Base-by-base conservation (phyloP, 371 early-diverging fungal species). In the Basidiobolus heterosporus region DNA sequence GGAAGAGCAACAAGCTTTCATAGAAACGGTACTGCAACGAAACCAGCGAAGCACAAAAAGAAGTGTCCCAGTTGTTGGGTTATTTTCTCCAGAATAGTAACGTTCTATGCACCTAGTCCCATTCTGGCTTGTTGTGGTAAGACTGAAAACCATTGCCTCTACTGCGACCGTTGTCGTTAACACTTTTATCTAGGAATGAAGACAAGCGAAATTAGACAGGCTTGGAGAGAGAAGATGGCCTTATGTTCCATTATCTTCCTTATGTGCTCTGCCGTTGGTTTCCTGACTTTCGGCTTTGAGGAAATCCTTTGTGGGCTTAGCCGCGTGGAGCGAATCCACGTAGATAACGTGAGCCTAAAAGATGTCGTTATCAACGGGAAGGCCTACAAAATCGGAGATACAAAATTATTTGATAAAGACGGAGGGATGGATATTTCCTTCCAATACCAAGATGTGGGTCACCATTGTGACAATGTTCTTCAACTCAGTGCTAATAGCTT, bases 161-260 rank as follows among this genome's bases (percentile, higher is more conserved):
- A 5, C 30, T 5, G 30, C 9, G 9, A 3, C 5, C 3, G 9
- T 30, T 3, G 1, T 21, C 40, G 14, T 9, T 30, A 9, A 30
- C 9, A 5, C 30, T 41, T 15, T 13, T 38, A 39, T 21, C 8
- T 58, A 55, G 60, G 60, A 7, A 64, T 56, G 56, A 48, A 53
- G 24, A 48, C 54, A 13, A 14, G 59, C 22, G 67, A 61, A 19
- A 64, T 75, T 9, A 84, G 76, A 59, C 82, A 75, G 50, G 93
- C 89, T 14, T 88, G 81, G 74, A 64, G 87, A 56, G 89, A 88
- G 58, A 88, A 88, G 50, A 80, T 86, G 16, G 83, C 79, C 0
- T 65, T 88, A 18, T 76, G 82, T 17, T 62, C 65, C 41, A 73
- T 86, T 38, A 84, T 87, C 38, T 44, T 83, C 8, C 36, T 67